Conservation (phyloP, 2,329 filamentous ascomycete species). For the Microascus cirrosus region DNA sequence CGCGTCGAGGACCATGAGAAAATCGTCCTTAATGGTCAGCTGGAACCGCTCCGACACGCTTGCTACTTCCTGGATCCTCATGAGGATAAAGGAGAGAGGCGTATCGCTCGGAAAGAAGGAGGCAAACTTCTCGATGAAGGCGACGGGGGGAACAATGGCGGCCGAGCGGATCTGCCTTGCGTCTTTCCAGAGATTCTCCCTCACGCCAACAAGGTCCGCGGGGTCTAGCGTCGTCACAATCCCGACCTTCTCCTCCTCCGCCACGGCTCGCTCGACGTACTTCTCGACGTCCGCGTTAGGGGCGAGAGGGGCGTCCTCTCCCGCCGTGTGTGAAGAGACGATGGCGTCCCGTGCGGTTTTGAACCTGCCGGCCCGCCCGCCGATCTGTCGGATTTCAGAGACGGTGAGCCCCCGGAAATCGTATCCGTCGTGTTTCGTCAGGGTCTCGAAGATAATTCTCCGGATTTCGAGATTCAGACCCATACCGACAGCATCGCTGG, state of each 20-base stretch:
- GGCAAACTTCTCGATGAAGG: conserved; percentile 64
- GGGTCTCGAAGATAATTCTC: conserved; percentile 75
- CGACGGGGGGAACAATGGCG: conserved; percentile 61
- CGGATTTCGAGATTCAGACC: conserved; percentile 89
- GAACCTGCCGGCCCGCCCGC: conserved; percentile 80
- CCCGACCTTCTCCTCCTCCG: conserved; percentile 41
- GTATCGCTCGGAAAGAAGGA: conserved; percentile 71
- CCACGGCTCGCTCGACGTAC: conserved; percentile 3
- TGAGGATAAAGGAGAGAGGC: conserved; percentile 73
- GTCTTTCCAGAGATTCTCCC: conserved; percentile 49
- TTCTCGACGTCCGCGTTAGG: not conserved
- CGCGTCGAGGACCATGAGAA: conserved; percentile 56
- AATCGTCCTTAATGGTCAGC: conserved; percentile 46
- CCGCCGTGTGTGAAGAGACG: conserved; percentile 1
- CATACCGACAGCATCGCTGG: conserved; percentile 96
- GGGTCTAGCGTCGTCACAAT: conserved; percentile 69
- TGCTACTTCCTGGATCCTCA: conserved; percentile 61
- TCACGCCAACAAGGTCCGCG: conserved; percentile 54
- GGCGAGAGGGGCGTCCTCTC: too few species aligned
- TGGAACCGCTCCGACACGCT: conserved; percentile 56
- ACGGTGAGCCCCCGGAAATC: conserved; percentile 47
- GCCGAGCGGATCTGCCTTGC: conserved; percentile 58
- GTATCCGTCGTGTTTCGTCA: conserved; percentile 58
- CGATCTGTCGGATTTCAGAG: conserved; percentile 89
- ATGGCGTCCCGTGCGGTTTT: conserved; percentile 53